Evolutionary conservation across 108 stramenopile species (phyloP), one percentile per base, ranked within the genome.

Genomic region (Mediolabrus comicus): DNA sequence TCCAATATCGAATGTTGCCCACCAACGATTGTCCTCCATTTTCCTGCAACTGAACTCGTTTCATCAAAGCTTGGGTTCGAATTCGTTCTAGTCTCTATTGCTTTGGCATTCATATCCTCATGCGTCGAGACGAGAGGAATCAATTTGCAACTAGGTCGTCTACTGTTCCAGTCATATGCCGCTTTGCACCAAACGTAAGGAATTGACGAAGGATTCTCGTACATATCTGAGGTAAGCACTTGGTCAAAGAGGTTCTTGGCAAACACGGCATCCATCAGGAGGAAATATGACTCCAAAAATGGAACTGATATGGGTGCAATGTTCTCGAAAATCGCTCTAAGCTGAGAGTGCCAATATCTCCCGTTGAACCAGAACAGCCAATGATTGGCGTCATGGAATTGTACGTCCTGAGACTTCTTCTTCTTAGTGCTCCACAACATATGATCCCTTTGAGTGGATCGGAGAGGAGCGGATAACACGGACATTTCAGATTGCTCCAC

Each of bases 211-310:
- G n/a, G n/a, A 11, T 38, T 13, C 11, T 38, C 36, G 36, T 13
- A 13, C 36, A 38, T 13, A 6, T 13, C 36, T 14, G 32, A 30
- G 59, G 31, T 30, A 38, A 67, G 24, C 1, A 67, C 34, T 13
- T 19, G 56, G 24, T 56, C 38, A 67, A 74, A 74, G 26, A 58
- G 67, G 56, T 57, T 49, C 7, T 31, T 19, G 7, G 65, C 65
- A 59, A 74, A 74, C 16, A 59, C 24, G 11, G 33, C 56, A 66
- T 74, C 59, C 66, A 74, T 60, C 6, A 74, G 22, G 8, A 68
- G 58, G 43, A 74, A 68, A 46, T 74, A 68, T 51, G 60, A 51
- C 60, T 67, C 73, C 17, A 74, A 32, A 28, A 68, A 33, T 12
- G 66, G 66, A 19, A 68, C 57, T 32, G 59, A 41, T 13, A 60